Evolutionary conservation across 2,329 filamentous ascomycete genomes (phyloP).

Genomic region (Iodosphaeria phyllophila): DNA sequence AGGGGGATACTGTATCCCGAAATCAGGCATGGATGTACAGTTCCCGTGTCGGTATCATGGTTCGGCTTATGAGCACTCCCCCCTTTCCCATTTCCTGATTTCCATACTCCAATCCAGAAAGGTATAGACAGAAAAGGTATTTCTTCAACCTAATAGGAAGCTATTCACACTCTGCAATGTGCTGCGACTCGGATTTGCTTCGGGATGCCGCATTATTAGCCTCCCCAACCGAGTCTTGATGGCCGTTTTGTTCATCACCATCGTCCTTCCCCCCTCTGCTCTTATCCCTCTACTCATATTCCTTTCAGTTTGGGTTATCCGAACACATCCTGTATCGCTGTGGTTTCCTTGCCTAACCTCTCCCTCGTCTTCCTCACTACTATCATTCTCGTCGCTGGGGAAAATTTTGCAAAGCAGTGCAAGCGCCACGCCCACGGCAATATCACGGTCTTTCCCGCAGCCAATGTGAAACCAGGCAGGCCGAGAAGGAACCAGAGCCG

Average conservation of each 20-base stretch:
- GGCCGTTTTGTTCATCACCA: slow-evolving; percentile 48
- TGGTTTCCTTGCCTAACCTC: neutral
- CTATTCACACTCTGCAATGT: slow-evolving; percentile 87
- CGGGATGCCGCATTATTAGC: slow-evolving; percentile 62
- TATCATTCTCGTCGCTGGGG: slow-evolving; percentile 36
- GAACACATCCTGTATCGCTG: too few species aligned
- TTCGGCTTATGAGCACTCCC: neutral
- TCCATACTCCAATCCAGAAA: too few species aligned
- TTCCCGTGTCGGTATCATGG: too few species aligned
- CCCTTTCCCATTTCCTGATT: too few species aligned
- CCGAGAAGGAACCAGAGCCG: slow-evolving; percentile 1
- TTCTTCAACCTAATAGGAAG: slow-evolving; percentile 50
- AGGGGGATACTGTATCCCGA: too few species aligned
- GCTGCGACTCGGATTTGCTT: slow-evolving; percentile 65
- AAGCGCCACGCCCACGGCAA: slow-evolving; percentile 62
- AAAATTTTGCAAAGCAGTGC: slow-evolving; percentile 59
- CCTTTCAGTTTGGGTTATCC: too few species aligned
- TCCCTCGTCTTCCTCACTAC: slow-evolving; percentile 1
- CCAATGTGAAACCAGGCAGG: slow-evolving; percentile 32
- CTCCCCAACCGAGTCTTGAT: slow-evolving; percentile 66
- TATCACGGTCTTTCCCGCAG: slow-evolving; percentile 62
- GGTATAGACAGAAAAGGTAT: too few species aligned
- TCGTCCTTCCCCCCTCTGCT: too few species aligned
- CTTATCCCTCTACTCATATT: too few species aligned
- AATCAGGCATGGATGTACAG: too few species aligned